phyloP scores from a whole-genome alignment of 2,329 filamentous ascomycete species.

The Aspergillus proliferans region DNA sequence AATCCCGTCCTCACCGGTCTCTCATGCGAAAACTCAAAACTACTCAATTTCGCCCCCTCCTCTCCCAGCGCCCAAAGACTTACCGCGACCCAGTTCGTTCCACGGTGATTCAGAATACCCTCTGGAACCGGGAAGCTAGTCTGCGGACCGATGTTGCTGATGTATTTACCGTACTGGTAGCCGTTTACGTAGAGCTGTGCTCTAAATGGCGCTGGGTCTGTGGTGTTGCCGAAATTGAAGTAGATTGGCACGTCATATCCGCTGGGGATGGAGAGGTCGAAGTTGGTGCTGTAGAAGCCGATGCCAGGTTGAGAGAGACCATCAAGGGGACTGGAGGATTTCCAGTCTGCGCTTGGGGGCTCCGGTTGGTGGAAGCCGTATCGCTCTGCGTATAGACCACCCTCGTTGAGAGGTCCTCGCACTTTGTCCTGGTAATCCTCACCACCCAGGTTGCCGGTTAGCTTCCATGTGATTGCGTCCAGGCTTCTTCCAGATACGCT shows the following conservation, averaged over 20 bases:
- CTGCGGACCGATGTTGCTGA: constrained; percentile 71
- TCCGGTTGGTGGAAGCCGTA: constrained; percentile 51
- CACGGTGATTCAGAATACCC: constrained; percentile 64
- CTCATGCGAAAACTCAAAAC: constrained; percentile 46
- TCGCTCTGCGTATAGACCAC: constrained; percentile 50
- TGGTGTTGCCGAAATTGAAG: constrained; percentile 43
- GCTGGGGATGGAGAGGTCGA: constrained; percentile 46
- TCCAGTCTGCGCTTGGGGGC: constrained; percentile 34
- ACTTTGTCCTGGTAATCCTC: constrained; percentile 48
- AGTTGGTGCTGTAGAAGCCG: constrained; percentile 47
- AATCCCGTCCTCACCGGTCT: constrained; percentile 49
- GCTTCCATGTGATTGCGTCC: constrained; percentile 45
- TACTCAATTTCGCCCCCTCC: constrained; percentile 51
- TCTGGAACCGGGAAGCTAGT: constrained; percentile 65
- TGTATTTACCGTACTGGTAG: constrained; percentile 64
- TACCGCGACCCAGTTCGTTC: constrained; percentile 63
- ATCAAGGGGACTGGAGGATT: constrained; percentile 28
- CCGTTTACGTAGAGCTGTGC: constrained; percentile 67
- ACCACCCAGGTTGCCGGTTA: constrained; percentile 55
- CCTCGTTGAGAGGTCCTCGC: constrained; percentile 54
- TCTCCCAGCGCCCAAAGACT: constrained; percentile 61
- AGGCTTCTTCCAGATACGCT: constrained; percentile 33
- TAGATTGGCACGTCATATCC: constrained; percentile 53
- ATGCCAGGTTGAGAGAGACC: constrained; percentile 45
- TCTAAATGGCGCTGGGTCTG: constrained; percentile 50